A percentile compares a stretch with the other conserved stretches of the same genome.
These are phyloP conservation scores for Arthroderma sp. DNA, from an alignment of 2,329 filamentous ascomycete genomes.

Conservation along the genomic window DNA sequence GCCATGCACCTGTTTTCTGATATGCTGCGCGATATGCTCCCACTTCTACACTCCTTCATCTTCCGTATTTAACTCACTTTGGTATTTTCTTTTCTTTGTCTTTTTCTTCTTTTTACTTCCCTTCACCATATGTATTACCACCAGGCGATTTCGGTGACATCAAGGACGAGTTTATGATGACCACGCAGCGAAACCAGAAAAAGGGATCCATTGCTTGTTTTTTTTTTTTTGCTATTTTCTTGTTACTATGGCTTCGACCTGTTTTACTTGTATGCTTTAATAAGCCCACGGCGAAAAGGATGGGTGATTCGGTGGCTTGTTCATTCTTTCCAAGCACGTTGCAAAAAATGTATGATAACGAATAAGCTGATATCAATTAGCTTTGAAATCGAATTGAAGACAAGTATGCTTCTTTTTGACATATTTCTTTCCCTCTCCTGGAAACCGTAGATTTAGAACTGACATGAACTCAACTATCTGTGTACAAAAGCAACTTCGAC, in stretches of 20 bases:
- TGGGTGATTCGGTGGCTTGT: not conserved
- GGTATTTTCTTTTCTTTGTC: not conserved
- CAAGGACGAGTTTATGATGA: not conserved
- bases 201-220: not conserved
- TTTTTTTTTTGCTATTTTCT: not conserved
- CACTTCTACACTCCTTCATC: slow-evolving; percentile 2
- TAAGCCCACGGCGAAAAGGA: not conserved
- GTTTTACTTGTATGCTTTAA: not conserved
- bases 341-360: not conserved
- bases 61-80: slow-evolving; percentile 4
- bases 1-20: not conserved
- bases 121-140: not conserved
- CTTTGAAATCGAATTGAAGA: not conserved
- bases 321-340: not conserved
- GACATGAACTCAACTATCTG: no score
- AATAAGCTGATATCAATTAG: not conserved
- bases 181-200: not conserved
- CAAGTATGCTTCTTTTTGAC: slow-evolving; percentile 2
- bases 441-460: not conserved
- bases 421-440: not conserved
- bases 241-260: not conserved
- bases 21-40: slow-evolving; percentile 1
- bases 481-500: not conserved
- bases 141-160: not conserved
- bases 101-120: not conserved